Evolutionary conservation across 306 rosid genomes (phyloP).

Genomic region (Corylus americana): DNA sequence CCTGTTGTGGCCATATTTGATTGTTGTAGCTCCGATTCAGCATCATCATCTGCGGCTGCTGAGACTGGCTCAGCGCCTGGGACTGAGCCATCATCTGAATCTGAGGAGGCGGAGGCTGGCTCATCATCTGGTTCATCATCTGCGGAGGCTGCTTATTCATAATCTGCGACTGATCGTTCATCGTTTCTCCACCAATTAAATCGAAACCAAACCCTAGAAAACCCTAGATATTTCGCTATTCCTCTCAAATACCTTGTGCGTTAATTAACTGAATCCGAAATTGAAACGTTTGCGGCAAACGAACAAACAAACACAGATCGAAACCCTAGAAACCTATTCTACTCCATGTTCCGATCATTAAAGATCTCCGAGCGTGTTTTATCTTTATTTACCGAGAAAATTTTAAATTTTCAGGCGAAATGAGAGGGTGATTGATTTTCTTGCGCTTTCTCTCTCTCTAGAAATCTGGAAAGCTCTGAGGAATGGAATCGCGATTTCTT

Average conservation of each 20-base stretch:
- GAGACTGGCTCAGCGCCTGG: slow-evolving; percentile 40
- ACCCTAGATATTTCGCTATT: no score
- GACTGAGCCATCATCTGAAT: slow-evolving; percentile 43
- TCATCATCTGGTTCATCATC: slow-evolving; percentile 25
- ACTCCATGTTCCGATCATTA: slow-evolving; percentile 17
- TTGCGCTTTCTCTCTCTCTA: neutral
- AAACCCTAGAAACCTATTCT: slow-evolving; percentile 18
- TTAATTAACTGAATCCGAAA: neutral
- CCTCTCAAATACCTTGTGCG: neutral
- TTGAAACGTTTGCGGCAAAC: neutral
- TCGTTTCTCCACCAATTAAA: slow-evolving; percentile 15
- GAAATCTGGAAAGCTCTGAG: neutral
- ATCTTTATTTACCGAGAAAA: neutral
- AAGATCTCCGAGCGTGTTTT: neutral
- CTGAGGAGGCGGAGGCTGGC: slow-evolving; percentile 31
- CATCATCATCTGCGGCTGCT: slow-evolving; percentile 40
- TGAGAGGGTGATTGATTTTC: neutral
- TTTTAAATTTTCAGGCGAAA: neutral
- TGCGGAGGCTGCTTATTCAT: slow-evolving; percentile 40
- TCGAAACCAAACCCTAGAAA: slow-evolving; percentile 23
- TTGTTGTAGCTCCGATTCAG: slow-evolving; percentile 39
- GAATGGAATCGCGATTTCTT: slow-evolving; percentile 8
- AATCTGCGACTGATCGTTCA: slow-evolving; percentile 55
- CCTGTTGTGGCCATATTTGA: slow-evolving; percentile 41
- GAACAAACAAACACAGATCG: slow-evolving; percentile 2